Conservation (phyloP, 2,329 filamentous ascomycete genomes). For the Penicillium sp. region DNA sequence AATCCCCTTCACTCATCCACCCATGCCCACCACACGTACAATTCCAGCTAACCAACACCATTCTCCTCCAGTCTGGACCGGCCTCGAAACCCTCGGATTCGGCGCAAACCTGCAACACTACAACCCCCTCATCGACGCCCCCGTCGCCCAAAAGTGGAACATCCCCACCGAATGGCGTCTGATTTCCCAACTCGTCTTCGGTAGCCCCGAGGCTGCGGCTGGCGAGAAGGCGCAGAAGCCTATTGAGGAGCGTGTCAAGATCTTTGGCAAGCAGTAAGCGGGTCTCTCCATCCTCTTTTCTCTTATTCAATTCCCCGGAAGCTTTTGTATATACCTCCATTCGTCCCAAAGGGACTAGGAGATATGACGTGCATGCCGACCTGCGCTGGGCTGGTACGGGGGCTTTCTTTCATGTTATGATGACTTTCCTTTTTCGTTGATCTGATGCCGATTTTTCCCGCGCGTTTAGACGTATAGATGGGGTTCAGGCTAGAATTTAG, state of each 20-base stretch:
- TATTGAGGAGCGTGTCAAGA: slow-evolving; percentile 71
- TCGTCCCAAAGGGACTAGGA: too few relatives aligned
- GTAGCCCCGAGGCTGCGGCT: slow-evolving; percentile 61
- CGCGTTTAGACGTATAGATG: slow-evolving; percentile 3
- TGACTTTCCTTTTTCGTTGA: slow-evolving; percentile 18
- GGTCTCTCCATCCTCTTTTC: background rate
- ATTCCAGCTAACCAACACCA: slow-evolving; percentile 8
- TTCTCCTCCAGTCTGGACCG: slow-evolving; percentile 68
- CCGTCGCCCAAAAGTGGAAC: slow-evolving; percentile 72
- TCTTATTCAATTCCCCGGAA: background rate
- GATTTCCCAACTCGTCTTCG: slow-evolving; percentile 85
- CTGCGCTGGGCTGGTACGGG: too few relatives aligned
- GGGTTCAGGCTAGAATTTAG: slow-evolving; percentile 3
- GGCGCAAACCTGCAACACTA: slow-evolving; percentile 94
- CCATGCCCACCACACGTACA: background rate
- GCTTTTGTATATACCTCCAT: too few relatives aligned
- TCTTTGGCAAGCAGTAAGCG: slow-evolving; percentile 54
- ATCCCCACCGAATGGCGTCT: slow-evolving; percentile 76
- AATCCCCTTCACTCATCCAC: slow-evolving; percentile 15
- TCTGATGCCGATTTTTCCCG: background rate
- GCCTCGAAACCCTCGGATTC: slow-evolving; percentile 80
- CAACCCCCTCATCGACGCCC: slow-evolving; percentile 81
- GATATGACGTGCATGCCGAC: too few relatives aligned
- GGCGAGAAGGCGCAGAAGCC: slow-evolving; percentile 69
- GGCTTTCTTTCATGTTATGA: slow-evolving; percentile 3